phyloP scores from a whole-genome alignment of 2,329 filamentous ascomycete species.

The Penicillium sp. region DNA sequence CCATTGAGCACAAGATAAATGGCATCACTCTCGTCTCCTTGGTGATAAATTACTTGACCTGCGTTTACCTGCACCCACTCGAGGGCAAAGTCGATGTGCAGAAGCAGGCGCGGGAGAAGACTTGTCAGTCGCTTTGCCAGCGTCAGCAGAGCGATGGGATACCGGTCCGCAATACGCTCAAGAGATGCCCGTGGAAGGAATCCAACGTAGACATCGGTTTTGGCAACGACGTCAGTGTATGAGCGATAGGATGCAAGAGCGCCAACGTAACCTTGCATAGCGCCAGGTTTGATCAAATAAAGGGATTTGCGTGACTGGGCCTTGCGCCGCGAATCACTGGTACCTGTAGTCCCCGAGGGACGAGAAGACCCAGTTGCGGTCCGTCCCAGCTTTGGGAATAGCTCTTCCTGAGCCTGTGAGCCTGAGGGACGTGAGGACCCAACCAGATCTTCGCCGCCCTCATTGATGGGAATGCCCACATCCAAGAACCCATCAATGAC shows the following conservation, averaged over 20 bases:
- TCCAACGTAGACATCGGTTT: constrained; percentile 97
- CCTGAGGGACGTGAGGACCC: constrained; percentile 32
- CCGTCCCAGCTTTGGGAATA: constrained; percentile 47
- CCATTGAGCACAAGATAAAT: constrained; percentile 98
- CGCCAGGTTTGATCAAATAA: constrained; percentile 89
- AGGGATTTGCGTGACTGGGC: constrained; percentile 64
- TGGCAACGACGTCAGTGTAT: constrained; percentile 93
- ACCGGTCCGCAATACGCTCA: constrained; percentile 87
- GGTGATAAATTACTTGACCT: constrained; percentile 89
- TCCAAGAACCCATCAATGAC: constrained; percentile 96
- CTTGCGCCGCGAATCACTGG: constrained; percentile 36
- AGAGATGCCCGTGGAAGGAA: constrained; percentile 83
- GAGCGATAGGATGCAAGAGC: constrained; percentile 93
- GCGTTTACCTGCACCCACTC: constrained; percentile 98
- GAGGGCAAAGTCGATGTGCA: constrained; percentile 96
- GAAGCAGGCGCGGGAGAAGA: constrained; percentile 79
- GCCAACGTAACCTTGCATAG: constrained; percentile 89
- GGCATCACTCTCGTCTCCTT: constrained; percentile 92
- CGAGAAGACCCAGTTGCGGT: constrained; percentile 46
- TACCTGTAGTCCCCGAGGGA: constrained; percentile 24
- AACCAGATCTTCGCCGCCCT: constrained; percentile 50
- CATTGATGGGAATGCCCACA: constrained; percentile 75
- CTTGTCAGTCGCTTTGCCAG: constrained; percentile 94
- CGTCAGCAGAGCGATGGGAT: constrained; percentile 87
- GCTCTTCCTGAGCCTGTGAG: constrained; percentile 34